A percentile compares a stretch with the other conserved stretches of the same genome.
Conservation (phyloP, 2,329 filamentous ascomycete species). For the Amauroascus niger region DNA sequence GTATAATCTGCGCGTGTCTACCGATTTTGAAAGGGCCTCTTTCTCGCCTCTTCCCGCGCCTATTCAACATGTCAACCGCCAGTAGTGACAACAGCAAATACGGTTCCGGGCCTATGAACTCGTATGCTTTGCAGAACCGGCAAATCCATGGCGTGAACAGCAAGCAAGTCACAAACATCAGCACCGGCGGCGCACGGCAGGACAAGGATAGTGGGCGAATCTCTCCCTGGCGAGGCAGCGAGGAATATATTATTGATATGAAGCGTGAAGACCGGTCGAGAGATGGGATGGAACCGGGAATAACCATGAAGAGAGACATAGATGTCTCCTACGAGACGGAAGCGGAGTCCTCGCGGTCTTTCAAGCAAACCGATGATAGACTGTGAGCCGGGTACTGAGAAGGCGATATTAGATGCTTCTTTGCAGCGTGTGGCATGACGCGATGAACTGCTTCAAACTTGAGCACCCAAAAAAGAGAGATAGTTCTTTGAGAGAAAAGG, state of each 20-base stretch:
- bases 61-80: constrained; percentile 10
- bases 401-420: no score
- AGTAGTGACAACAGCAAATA: constrained; percentile 1
- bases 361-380: not conserved
- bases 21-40: constrained; percentile 29
- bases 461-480: no score
- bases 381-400: not conserved
- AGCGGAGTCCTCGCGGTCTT: not conserved
- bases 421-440: no score
- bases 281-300: not conserved
- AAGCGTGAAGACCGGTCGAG: not conserved
- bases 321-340: constrained; percentile 7
- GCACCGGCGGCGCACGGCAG: not conserved
- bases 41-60: constrained; percentile 16
- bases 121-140: constrained; percentile 1
- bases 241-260: constrained; percentile 4
- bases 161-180: not conserved
- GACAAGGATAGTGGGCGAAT: not conserved
- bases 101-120: not conserved
- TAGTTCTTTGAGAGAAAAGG: no score
- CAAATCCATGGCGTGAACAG: not conserved
- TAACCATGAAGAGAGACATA: constrained; percentile 2
- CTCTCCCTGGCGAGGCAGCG: constrained; percentile 1
- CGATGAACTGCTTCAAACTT: no score
- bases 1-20: constrained; percentile 32